A percentile compares a stretch with the other conserved stretches of the same genome.
These are phyloP conservation scores for Cryptococcus floricola DNA, from an alignment of 1,284 basidiomycete genomes.

Conservation along the genomic window DNA sequence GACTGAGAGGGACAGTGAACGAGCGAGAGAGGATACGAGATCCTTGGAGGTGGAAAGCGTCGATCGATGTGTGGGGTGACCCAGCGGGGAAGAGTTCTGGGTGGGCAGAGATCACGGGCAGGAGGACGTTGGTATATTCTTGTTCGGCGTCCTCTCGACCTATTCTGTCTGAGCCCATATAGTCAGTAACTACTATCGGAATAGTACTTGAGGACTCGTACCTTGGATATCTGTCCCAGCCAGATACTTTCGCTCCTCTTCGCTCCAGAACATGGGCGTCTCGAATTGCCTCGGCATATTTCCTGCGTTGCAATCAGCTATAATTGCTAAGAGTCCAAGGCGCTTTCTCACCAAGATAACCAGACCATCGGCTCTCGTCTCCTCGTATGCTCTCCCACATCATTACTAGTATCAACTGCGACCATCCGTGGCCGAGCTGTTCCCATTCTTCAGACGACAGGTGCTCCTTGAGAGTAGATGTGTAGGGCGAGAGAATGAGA, in stretches of 20 bases:
- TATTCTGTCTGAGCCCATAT: conserved; percentile 64
- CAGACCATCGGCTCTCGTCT: conserved; percentile 60
- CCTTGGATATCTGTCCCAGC: conserved; percentile 80
- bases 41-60: conserved; percentile 83
- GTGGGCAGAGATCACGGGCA: conserved; percentile 65
- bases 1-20: conserved; percentile 39
- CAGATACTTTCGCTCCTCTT: conserved; percentile 69
- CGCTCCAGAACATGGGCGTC: conserved; percentile 93
- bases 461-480: conserved; percentile 55
- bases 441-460: conserved; percentile 61
- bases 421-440: conserved; percentile 70
- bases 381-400: conserved; percentile 82
- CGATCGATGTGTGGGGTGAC: conserved; percentile 62
- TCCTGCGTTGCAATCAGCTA: conserved; percentile 14
- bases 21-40: conserved; percentile 82
- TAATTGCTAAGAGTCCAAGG: background rate
- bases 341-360: conserved; percentile 60
- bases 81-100: conserved; percentile 65
- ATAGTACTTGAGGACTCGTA: conserved; percentile 49
- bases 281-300: conserved; percentile 70
- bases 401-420: conserved; percentile 83
- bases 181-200: background rate
- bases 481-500: conserved; percentile 73
- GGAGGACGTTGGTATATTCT: conserved; percentile 64
- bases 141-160: conserved; percentile 78